A percentile compares a stretch with the other conserved stretches of the same genome.
Evolutionary conservation across 2,329 filamentous ascomycete genomes (phyloP).

Genomic region (Talaromyces sp.): DNA sequence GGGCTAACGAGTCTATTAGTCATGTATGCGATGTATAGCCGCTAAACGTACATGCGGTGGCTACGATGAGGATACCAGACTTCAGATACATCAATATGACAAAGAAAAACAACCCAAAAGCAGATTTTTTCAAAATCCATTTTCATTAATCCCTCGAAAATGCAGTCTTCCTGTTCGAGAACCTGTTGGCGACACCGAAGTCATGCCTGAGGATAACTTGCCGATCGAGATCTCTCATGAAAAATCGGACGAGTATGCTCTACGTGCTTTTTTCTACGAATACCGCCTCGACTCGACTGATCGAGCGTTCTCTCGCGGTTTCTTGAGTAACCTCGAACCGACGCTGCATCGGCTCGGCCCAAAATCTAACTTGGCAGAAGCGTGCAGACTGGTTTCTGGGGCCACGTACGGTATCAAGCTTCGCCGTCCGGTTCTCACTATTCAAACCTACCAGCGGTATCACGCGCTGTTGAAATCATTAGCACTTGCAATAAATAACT

Average conservation of each 20-base stretch:
- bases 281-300: not conserved
- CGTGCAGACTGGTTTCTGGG: not conserved
- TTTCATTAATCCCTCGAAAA: not conserved
- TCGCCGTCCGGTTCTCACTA: not conserved
- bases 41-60: slow-evolving; percentile 5
- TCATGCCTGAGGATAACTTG: not conserved
- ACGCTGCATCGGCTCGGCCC: not conserved
- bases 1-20: not conserved
- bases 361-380: not conserved
- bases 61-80: not conserved
- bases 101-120: not conserved
- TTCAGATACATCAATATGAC: slow-evolving; percentile 5
- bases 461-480: not conserved
- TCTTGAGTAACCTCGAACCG: not conserved
- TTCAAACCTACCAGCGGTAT: not conserved
- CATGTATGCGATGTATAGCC: slow-evolving; percentile 6
- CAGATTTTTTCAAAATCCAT: not conserved
- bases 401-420: slow-evolving; percentile 2
- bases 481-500: not conserved
- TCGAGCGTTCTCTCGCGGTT: not conserved
- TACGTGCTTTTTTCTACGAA: slow-evolving; percentile 5
- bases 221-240: slow-evolving; percentile 4
- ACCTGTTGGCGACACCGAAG: not conserved
- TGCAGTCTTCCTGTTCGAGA: slow-evolving; percentile 6
- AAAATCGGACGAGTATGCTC: not conserved